Conservation (phyloP, 2,329 filamentous ascomycete genomes). For the Helotiales sp. region DNA sequence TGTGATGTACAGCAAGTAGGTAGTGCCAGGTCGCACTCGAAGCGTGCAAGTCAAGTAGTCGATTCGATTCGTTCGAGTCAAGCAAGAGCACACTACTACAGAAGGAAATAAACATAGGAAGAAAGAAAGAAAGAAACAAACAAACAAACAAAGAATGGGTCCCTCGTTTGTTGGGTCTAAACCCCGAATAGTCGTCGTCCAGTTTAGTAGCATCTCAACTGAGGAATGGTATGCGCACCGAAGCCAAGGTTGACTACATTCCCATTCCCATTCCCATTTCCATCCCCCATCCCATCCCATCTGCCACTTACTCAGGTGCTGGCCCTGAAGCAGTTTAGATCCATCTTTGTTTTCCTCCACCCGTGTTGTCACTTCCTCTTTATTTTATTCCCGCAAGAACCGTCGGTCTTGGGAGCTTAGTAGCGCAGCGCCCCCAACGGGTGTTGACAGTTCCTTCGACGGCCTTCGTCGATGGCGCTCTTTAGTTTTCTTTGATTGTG, state of each 20-base stretch:
- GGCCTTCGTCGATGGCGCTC: background rate
- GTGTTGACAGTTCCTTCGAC: conserved; percentile 9
- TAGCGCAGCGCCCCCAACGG: conserved; percentile 18
- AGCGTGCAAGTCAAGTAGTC: background rate
- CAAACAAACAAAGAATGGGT: too few relatives aligned
- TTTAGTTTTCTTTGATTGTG: background rate
- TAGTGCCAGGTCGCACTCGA: conserved; percentile 4
- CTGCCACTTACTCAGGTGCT: background rate
- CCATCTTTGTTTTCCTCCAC: background rate
- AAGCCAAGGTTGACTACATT: background rate
- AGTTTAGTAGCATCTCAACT: background rate
- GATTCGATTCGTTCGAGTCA: background rate
- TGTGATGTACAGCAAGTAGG: background rate
- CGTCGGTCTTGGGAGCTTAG: background rate
- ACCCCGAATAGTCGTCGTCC: background rate
- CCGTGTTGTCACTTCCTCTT: background rate
- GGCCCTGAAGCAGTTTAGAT: background rate
- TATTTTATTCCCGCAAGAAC: background rate
- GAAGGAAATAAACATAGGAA: background rate
- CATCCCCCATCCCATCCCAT: background rate
- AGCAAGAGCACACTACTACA: background rate
- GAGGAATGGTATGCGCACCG: background rate
- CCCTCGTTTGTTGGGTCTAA: background rate
- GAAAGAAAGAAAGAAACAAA: background rate
- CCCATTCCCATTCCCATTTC: too few relatives aligned